Evolutionary conservation across 306 rosid genomes (phyloP), one percentile per base, ranked within the genome.

Genomic region (Cicer chorassanicum): DNA sequence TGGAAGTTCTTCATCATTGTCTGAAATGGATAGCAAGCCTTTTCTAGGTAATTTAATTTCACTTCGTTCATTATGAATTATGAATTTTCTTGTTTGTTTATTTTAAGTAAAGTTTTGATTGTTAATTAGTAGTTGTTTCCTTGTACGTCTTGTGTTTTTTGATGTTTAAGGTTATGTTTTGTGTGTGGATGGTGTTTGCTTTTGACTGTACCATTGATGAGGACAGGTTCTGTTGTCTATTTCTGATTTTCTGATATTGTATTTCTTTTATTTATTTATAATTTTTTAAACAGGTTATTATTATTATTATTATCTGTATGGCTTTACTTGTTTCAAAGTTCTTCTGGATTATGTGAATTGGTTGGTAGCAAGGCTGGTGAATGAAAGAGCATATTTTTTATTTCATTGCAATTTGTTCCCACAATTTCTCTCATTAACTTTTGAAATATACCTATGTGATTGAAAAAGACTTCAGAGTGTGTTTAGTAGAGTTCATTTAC

Each of bases 11-110:
- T 87, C 96, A 6, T 94, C 91, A 66, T 51, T 86, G 79, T 88
- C 97, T 48, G 98, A 94, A 79, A 75, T 88, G 88, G 96, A 94
- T 77, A 90, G 90, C 75, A 94, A 85, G 67, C 72, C 83, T 70
- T 73, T 80, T 72, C 84, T 84, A 86, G 97, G 98, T 94, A 64
- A 69, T 2, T 59, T 78, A 19, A 56, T 63, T 54, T 1, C 8
- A 65, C 10, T 44, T 10, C 39, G 12, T 6, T 40, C 8, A 7
- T 11, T 73, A 7, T 4, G 54, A 6, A 51, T 57, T 59, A 29
- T 59, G 41, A 29, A 13, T 41, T 41, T 41, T 18, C 41, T 16
- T 29, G 53, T 21, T n/a, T 54, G 48, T 29, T 68, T 63, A 53
- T 46, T 15, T 24, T 18, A 16, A 24, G 41, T 59, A 24, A 29